Base-by-base conservation (phyloP, 257 asterid genomes). In the Galeopsis tetrahit region DNA sequence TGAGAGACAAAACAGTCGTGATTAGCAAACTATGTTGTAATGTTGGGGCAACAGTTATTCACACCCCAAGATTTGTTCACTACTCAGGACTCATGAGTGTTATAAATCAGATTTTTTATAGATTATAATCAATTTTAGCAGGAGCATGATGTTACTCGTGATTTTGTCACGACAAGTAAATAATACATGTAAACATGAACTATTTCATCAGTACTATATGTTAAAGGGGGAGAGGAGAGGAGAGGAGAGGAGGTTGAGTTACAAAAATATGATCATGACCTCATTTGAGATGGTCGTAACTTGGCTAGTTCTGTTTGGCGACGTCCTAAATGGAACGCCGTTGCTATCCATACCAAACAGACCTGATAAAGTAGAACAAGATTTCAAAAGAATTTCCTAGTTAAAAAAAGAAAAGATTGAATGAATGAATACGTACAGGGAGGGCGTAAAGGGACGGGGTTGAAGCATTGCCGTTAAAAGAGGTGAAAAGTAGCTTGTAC, bases 401-500 rank as follows among this genome's bases (percentile, higher is more conserved):
- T 46, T 38, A 8, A 8, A 10, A 28, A 40, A 49, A 31, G 14
- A 13, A n/a, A 60, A 10, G 36, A 67, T 4, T 4, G 44, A 67
- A 66, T 49, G 11, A 51, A 15, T 13, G 57, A 15, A n/a, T 6
- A 63, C 97, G 14, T 85, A 93, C 98, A 35, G 98, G 96, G 56
- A 94, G 70, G 31, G 96, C 96, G 70, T 79, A 90, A 21, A 91
- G 89, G 68, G 97, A 80, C 71, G 81, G 85, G 17, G 83, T 68
- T 61, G 98, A 87, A 7, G 87, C 85, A 72, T 69, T 87, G 81
- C 88, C 96, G 15, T 80, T 76, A 36, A 86, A 72, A 46, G 86
- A 80, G 89, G 83, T 85, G 79, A 85, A 81, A 55, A 92, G 90
- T 63, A 92, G 86, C 83, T 88, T 90, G 84, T 85, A 92, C 90